Evolutionary conservation across 2,329 filamentous ascomycete species (phyloP), one percentile per base, ranked within the genome.

Genomic region (Metarhizium rileyi): DNA sequence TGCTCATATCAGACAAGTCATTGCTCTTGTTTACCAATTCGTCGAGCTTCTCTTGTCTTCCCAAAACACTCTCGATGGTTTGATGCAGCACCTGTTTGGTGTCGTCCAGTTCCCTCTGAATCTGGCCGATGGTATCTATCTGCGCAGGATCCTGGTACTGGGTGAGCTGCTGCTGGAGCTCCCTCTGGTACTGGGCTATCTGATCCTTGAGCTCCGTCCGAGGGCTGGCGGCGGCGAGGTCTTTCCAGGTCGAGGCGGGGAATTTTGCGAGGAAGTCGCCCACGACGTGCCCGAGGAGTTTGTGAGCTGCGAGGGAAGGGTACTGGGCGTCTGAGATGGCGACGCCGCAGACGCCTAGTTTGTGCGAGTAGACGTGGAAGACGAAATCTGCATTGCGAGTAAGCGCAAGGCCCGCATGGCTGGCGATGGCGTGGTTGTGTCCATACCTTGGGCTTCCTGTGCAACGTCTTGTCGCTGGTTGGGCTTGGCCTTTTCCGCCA

Each of bases 71-170:
- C 73, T 95, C 86, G 61, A 95, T 96, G 42, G 93, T 96, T 80
- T 97, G 95, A 73, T 97, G 90, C 60, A 98, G 76, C 52, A 95
- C 85, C 63, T 95, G 90, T 79, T 96, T 97, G 53, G 91, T 97
- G 76, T 96, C 90, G 63, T 97, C 90, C 53, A 98, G 77, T 73
- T 98, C 90, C 71, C 89, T 86, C 70, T 97, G 91, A 61, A 98
- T 96, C 77, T 89, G 90, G 75, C 89, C 81, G 65, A 97, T 94
- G 69, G 84, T 91, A 71, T 95, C 90, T 57, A 89, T 90, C 70
- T 94, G 80, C 62, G 83, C 76, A 12, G 91, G 90, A 66, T 96
- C 87, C 72, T 95, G 87, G 71, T 90, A 95, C 61, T 76, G 76
- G 61, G 62, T 62, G 44, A 81, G 65, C 69, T 95, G 20, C 2